Conservation (phyloP, 805 yeast genomes). For the Kockiozyma suomiensis region DNA sequence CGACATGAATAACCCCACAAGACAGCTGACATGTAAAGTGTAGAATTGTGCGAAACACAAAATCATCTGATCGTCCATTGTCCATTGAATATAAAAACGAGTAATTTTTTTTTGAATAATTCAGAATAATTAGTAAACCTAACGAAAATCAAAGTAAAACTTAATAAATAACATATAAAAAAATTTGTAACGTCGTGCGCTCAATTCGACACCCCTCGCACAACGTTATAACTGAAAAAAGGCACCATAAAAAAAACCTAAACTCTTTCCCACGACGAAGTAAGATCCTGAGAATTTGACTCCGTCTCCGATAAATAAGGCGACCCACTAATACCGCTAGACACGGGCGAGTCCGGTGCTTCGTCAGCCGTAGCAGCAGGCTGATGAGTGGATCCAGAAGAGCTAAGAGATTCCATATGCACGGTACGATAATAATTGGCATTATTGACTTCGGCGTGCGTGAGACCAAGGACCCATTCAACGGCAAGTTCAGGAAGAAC, state of each 20-base stretch:
- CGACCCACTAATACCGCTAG: slow-evolving; percentile 29
- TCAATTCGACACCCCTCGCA: no score
- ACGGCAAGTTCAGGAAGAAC: slow-evolving; percentile 28
- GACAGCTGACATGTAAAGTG: no score
- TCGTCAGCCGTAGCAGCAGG: neutral
- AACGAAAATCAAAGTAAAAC: no score
- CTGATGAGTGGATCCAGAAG: neutral
- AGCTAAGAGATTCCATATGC: slow-evolving; percentile 5
- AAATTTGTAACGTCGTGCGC: no score
- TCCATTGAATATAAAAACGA: no score
- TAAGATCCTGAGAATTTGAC: slow-evolving; percentile 24
- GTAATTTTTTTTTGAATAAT: no score
- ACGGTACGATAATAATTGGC: slow-evolving; percentile 14
- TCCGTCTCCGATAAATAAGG: slow-evolving; percentile 30
- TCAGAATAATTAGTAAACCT: no score
- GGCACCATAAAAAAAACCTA: neutral
- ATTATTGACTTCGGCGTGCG: slow-evolving; percentile 3
- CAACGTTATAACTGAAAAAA: no score
- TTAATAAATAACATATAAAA: no score
- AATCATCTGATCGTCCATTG: no score
- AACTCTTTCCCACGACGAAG: slow-evolving; percentile 34
- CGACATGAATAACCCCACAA: no score
- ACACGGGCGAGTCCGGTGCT: slow-evolving; percentile 27
- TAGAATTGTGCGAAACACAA: no score
- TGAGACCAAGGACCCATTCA: slow-evolving; percentile 32